Percentiles rank a stretch among this genome's conserved stretches.
Conservation (phyloP, 2,329 filamentous ascomycete genomes). For the Aspergillus fijiensis region DNA sequence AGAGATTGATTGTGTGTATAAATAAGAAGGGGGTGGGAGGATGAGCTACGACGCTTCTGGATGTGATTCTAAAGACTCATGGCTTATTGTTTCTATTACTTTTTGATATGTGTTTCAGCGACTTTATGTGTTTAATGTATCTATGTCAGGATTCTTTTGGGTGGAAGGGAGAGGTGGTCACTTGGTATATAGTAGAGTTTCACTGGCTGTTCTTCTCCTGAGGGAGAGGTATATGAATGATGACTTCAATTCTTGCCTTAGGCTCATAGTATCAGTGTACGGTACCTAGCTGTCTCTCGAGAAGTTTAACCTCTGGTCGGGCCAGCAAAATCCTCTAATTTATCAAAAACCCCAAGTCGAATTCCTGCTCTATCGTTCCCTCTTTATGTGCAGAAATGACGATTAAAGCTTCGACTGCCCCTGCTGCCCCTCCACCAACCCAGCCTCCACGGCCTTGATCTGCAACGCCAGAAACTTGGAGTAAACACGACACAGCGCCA, state of each 20-base stretch:
- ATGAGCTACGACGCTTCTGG: background rate
- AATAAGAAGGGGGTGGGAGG: background rate
- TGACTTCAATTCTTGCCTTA: too few species aligned
- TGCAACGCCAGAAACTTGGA: slow-evolving; percentile 55
- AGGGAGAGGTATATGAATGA: background rate
- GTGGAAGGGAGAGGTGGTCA: background rate
- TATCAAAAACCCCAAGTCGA: too few species aligned
- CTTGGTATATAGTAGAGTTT: background rate
- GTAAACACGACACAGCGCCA: slow-evolving; percentile 62
- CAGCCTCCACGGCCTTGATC: slow-evolving; percentile 49
- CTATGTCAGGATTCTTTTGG: background rate
- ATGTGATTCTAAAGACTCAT: background rate
- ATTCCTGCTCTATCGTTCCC: too few species aligned
- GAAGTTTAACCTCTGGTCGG: too few species aligned
- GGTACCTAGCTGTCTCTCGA: too few species aligned
- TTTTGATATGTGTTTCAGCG: background rate
- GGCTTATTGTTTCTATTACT: background rate
- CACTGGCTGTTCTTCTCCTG: too few species aligned
- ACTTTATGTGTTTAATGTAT: background rate
- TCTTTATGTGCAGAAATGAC: too few species aligned
- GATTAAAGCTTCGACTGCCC: background rate
- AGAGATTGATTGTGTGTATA: background rate
- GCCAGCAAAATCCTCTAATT: too few species aligned
- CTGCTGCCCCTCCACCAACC: slow-evolving; percentile 24
- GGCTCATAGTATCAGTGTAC: too few species aligned